Conservation (phyloP, 1,139 yeast genomes). For the Lipomyces yarrowii region DNA sequence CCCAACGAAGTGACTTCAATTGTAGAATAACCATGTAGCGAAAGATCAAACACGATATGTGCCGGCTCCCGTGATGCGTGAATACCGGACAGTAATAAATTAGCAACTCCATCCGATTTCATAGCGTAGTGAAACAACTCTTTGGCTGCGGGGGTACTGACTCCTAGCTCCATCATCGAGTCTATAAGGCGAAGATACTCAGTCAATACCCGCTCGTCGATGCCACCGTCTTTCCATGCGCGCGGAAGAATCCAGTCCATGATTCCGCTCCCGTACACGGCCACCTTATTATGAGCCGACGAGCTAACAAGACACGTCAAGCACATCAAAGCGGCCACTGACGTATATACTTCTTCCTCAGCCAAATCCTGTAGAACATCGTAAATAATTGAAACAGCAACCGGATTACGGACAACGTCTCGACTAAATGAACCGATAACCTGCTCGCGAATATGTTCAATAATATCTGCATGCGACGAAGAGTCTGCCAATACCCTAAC, state of each 20-base stretch:
- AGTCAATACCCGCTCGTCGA: slow-evolving; percentile 5
- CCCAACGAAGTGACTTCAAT: slow-evolving; percentile 28
- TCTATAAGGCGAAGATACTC: slow-evolving; percentile 10
- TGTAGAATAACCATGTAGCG: slow-evolving; percentile 25
- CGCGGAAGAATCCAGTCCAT: slow-evolving; percentile 17
- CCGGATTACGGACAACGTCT: slow-evolving; percentile 23
- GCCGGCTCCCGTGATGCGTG: slow-evolving; percentile 26
- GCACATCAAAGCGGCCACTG: slow-evolving; percentile 20
- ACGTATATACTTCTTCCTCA: slow-evolving; percentile 14
- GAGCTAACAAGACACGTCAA: slow-evolving; percentile 12
- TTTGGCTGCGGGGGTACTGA: slow-evolving; percentile 24
- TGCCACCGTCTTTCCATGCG: slow-evolving; percentile 8
- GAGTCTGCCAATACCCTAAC: slow-evolving; percentile 9
- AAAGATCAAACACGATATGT: slow-evolving; percentile 29
- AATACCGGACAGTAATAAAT: slow-evolving; percentile 17
- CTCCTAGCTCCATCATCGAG: slow-evolving; percentile 27
- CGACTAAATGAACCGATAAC: slow-evolving; percentile 18
- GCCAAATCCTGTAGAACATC: slow-evolving; percentile 12
- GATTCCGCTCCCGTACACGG: slow-evolving; percentile 20
- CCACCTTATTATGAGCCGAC: slow-evolving; percentile 23
- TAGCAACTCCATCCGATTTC: slow-evolving; percentile 15
- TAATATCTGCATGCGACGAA: slow-evolving; percentile 1
- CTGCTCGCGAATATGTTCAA: slow-evolving; percentile 18
- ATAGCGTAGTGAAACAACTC: slow-evolving; percentile 20
- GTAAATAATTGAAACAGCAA: slow-evolving; percentile 15